A percentile compares a stretch with the other conserved stretches of the same genome.
Evolutionary conservation across 2,329 filamentous ascomycete genomes (phyloP).

Genomic region (Fusarium sp.): DNA sequence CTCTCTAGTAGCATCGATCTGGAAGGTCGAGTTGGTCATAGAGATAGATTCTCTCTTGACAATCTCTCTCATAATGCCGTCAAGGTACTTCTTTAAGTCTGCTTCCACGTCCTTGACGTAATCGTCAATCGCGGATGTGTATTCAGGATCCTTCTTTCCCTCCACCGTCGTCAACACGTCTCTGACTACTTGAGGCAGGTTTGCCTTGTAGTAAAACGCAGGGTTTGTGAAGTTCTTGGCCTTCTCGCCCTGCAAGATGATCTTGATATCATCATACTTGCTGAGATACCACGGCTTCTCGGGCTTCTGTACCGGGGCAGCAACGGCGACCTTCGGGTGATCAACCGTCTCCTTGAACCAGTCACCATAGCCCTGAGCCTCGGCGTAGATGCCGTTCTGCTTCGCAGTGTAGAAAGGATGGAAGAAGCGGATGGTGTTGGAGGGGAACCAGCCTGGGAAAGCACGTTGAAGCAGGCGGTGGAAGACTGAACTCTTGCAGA

Average conservation of each 20-base stretch:
- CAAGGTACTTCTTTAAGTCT: neutral
- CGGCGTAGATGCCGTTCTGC: constrained; percentile 23
- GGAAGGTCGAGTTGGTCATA: neutral
- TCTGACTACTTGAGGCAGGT: neutral
- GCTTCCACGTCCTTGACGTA: neutral
- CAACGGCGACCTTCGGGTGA: neutral
- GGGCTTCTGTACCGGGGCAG: neutral
- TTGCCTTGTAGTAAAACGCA: neutral
- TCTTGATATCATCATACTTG: neutral
- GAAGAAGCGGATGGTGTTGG: constrained; percentile 35
- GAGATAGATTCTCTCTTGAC: neutral
- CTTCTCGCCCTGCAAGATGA: neutral
- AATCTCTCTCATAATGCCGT: neutral
- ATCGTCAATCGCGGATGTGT: neutral
- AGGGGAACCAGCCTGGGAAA: constrained; percentile 36
- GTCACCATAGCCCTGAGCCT: constrained; percentile 16
- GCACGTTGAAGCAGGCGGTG: constrained; percentile 34
- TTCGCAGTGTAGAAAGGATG: constrained; percentile 34
- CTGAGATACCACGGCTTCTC: neutral
- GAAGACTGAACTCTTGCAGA: constrained; percentile 37
- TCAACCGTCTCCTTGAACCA: neutral
- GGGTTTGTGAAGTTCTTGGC: neutral
- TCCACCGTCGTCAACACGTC: neutral
- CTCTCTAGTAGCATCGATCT: constrained; percentile 35
- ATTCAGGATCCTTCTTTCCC: accelerated